phyloP scores from a whole-genome alignment of 2,329 filamentous ascomycete genomes.

The Colletotrichum graminicola region DNA sequence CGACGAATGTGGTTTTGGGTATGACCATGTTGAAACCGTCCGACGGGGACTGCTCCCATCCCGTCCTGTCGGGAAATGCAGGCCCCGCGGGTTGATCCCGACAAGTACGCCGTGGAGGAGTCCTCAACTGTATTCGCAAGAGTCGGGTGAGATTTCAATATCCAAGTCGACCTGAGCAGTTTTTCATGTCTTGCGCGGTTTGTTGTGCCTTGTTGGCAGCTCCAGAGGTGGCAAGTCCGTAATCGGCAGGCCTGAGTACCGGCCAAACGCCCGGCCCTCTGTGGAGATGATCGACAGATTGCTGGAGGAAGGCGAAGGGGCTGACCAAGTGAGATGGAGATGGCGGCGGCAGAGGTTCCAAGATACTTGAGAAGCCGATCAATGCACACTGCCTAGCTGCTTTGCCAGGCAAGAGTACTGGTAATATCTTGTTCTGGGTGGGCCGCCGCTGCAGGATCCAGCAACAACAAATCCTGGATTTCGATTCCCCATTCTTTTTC shows the following conservation, averaged over 20 bases:
- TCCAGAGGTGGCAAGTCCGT: not conserved
- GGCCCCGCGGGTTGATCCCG: not conserved
- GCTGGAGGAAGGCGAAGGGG: not conserved
- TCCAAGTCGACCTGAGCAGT: not conserved
- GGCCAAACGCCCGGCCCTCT: not conserved
- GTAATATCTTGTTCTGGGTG: not conserved
- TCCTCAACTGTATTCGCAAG: not conserved
- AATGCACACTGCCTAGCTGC: not conserved
- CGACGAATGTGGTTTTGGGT: slow-evolving; percentile 5
- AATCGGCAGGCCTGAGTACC: not conserved
- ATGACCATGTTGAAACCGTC: slow-evolving; percentile 6
- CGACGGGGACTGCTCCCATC: not conserved
- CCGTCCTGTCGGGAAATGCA: not conserved
- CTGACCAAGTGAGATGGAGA: slow-evolving; percentile 3
- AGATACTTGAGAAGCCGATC: slow-evolving; percentile 13
- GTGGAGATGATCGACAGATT: not conserved
- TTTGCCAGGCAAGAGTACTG: not conserved
- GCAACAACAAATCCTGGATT: not conserved
- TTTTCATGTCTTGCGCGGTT: not conserved
- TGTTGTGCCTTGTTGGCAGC: not conserved
- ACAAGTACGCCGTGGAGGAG: not conserved
- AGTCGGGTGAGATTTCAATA: not conserved
- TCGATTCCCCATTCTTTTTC: slow-evolving; percentile 6
- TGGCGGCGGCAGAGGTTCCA: not conserved
- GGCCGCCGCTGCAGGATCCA: not conserved